These are phyloP conservation scores for Corchorus capsularis DNA, from an alignment of 345 rosid genomes.

Conservation along the genomic window DNA sequence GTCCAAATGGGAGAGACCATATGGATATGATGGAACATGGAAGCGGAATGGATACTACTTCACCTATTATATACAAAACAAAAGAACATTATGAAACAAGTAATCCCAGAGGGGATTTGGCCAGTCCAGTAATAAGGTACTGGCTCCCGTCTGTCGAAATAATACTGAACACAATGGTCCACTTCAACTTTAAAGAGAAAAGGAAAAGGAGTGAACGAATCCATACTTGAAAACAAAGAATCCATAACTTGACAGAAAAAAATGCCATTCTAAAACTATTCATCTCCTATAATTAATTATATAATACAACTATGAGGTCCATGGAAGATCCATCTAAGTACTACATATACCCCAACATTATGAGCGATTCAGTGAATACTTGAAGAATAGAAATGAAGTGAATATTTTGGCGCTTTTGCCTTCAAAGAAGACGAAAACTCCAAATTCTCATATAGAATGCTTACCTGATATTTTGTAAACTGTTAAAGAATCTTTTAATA, in stretches of 20 bases:
- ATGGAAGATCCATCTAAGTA: not conserved
- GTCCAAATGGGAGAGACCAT: slow-evolving; percentile 93
- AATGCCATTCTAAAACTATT: not conserved
- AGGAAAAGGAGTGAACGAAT: not conserved
- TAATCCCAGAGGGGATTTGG: not conserved
- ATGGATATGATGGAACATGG: slow-evolving; percentile 66
- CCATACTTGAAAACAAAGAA: not conserved
- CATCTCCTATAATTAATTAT: not conserved
- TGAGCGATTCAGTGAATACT: not conserved
- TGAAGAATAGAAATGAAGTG: not conserved
- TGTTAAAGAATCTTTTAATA: slow-evolving; percentile 66
- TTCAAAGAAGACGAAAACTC: not conserved
- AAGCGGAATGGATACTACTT: slow-evolving; percentile 74
- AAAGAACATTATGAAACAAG: slow-evolving; percentile 4
- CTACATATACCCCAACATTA: not conserved
- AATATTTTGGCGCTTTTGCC: not conserved
- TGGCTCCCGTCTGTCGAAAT: not conserved
- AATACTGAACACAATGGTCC: not conserved
- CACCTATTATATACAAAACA: slow-evolving; percentile 53
- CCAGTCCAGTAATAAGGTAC: not conserved
- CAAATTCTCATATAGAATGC: slow-evolving; percentile 12
- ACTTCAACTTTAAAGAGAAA: not conserved
- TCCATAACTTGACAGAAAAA: not conserved
- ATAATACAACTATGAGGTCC: not conserved
- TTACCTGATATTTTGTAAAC: slow-evolving; percentile 80